phyloP scores from a whole-genome alignment of 176 grass and related monocot genomes.

The Musa troglodytarum region DNA sequence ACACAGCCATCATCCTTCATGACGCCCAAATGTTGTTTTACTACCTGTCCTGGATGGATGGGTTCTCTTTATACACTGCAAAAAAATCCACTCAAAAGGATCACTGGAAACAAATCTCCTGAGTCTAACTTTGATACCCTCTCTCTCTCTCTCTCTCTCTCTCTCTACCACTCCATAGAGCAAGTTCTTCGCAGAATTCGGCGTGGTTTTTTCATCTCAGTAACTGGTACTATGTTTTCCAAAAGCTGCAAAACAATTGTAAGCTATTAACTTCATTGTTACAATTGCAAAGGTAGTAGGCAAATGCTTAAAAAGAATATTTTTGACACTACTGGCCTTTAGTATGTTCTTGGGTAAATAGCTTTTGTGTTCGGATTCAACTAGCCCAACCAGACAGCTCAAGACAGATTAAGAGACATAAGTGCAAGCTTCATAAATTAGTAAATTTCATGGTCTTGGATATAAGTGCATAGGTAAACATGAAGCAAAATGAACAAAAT shows the following conservation, averaged over 20 bases:
- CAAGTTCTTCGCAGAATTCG: slow-evolving; percentile 48
- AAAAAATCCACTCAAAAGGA: not conserved
- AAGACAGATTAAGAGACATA: too few relatives aligned
- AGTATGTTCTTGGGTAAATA: too few relatives aligned
- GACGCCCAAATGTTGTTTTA: not conserved
- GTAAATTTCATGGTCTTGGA: too few relatives aligned
- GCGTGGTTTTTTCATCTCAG: slow-evolving; percentile 38
- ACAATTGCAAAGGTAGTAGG: not conserved
- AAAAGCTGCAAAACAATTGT: slow-evolving; percentile 51
- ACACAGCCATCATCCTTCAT: not conserved
- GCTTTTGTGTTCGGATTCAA: too few relatives aligned
- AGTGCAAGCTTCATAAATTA: too few relatives aligned
- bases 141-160: too few relatives aligned
- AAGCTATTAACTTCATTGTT: not conserved
- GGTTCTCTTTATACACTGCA: not conserved
- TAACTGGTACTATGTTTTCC: slow-evolving; percentile 54
- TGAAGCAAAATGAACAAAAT: too few relatives aligned
- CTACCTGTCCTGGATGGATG: not conserved
- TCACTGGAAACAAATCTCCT: not conserved
- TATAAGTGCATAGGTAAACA: too few relatives aligned
- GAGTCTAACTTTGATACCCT: too few relatives aligned
- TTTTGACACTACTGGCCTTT: too few relatives aligned
- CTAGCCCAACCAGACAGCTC: too few relatives aligned
- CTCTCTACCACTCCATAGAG: slow-evolving; percentile 68
- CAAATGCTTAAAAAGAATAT: too few relatives aligned